Evolutionary conservation across 2,329 filamentous ascomycete genomes (phyloP).

Genomic region (Chalaropsis ovoidea): DNA sequence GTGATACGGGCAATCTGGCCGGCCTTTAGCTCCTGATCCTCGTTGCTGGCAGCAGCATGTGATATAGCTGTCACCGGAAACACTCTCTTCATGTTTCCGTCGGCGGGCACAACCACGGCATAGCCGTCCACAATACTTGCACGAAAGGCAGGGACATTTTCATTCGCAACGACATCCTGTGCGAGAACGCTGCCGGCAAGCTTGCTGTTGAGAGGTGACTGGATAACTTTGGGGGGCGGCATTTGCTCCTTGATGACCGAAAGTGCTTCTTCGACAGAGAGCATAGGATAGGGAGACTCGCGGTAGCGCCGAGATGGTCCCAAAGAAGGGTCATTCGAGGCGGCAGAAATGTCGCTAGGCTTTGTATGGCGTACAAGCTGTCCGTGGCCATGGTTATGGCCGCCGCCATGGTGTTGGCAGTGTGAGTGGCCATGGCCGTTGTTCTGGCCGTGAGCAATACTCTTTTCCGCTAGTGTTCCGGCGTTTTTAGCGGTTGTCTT

Average conservation of each 20-base stretch:
- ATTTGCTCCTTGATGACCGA: slow-evolving; percentile 61
- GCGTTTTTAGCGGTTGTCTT: slow-evolving; percentile 54
- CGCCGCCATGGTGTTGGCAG: slow-evolving; percentile 45
- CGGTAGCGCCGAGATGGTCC: slow-evolving; percentile 63
- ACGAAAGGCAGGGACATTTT: slow-evolving; percentile 83
- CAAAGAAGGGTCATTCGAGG: slow-evolving; percentile 52
- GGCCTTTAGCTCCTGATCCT: slow-evolving; percentile 48
- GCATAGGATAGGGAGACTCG: slow-evolving; percentile 84
- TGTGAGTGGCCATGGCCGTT: slow-evolving; percentile 40
- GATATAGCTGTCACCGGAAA: slow-evolving; percentile 83
- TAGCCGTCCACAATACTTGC: slow-evolving; percentile 98
- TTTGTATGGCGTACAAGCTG: slow-evolving; percentile 63
- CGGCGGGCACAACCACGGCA: slow-evolving; percentile 59
- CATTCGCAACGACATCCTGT: slow-evolving; percentile 66
- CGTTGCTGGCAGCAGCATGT: slow-evolving; percentile 66
- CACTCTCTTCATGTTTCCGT: slow-evolving; percentile 59
- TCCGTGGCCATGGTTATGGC: slow-evolving; percentile 53
- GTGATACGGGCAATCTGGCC: slow-evolving; percentile 85
- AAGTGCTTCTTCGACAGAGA: slow-evolving; percentile 74
- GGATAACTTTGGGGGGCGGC: slow-evolving; percentile 49
- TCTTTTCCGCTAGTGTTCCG: slow-evolving; percentile 44
- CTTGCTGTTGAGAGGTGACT: slow-evolving; percentile 49
- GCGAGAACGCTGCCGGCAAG: slow-evolving; percentile 73
- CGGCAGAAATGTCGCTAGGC: slow-evolving; percentile 43
- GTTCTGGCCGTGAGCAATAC: slow-evolving; percentile 44